Evolutionary conservation across 2,329 filamentous ascomycete genomes (phyloP), one percentile per base, ranked within the genome.

Genomic region (Colletotrichum gigasporum): DNA sequence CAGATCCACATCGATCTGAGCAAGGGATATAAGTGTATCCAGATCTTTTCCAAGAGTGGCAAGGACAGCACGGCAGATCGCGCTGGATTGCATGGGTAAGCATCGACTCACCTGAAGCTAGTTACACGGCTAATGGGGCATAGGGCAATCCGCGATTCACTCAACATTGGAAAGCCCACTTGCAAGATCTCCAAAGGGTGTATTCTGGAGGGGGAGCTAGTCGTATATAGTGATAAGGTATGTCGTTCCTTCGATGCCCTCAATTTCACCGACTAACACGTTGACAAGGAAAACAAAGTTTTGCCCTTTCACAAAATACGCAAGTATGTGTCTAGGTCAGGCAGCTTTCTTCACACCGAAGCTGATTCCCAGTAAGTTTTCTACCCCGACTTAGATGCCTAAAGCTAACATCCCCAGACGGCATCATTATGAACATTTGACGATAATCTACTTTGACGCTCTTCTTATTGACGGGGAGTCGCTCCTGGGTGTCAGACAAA

Each of bases 1-100:
- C 94, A 97, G 74, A 88, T 97, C 28, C 94, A 97, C 71, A 80
- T 97, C 37, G 88, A 96, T 71, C 78, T 92, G 6, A 79, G 80
- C 8, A 87, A 85, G 51, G 78, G 79, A 14, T 73, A 62, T 1
- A 72, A 83, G 1, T 85, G 82, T 48, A 87, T 97, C 26, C 90
- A 91, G 67, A 95, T 97, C 28, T 97, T 96, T 73, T 96, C 93
- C 9, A 97, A 97, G 74, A 96, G 93, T 71, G 93, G 94, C 62
- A 96, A 96, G 73, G 92, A 97, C 69, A 95, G 93, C 44, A 97
- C 93, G 0, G 73, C 79, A 53, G 94, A 97, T 74, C 86, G 91
- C 32, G 69, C 75, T 10, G 81, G 80, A 1, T 75, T 96, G 20
- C 88, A 91, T 67, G 72, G 73, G 84, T 86, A 73, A 69, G 79